Conservation (phyloP, 345 rosid genomes). For the Camelina neglecta region DNA sequence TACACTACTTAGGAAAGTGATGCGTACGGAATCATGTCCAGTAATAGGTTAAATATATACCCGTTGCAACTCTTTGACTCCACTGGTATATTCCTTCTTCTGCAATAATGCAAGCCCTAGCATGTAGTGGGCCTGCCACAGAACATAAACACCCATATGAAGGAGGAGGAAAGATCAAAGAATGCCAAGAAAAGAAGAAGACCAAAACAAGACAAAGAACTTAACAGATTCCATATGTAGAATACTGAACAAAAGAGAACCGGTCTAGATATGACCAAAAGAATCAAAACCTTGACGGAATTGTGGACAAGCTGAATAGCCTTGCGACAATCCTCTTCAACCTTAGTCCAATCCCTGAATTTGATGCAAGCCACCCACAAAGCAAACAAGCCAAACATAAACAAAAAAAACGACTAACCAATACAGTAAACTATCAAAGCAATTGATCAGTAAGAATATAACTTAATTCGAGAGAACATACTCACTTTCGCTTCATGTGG, state of each 20-base stretch:
- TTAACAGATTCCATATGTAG: background rate
- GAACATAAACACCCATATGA: constrained; percentile 16
- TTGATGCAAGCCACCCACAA: constrained; percentile 23
- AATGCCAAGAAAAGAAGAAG: background rate
- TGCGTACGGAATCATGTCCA: background rate
- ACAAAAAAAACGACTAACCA: background rate
- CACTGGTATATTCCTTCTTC: constrained; percentile 55
- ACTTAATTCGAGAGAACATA: constrained; percentile 13
- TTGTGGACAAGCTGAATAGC: constrained; percentile 74
- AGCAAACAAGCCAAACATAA: constrained; percentile 13
- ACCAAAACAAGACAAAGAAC: constrained; percentile 17
- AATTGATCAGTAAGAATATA: background rate
- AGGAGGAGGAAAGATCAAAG: background rate
- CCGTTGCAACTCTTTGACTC: constrained; percentile 74
- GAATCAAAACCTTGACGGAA: constrained; percentile 65
- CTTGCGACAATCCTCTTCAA: constrained; percentile 77
- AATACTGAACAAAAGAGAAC: constrained; percentile 6
- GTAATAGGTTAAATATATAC: constrained; percentile 44
- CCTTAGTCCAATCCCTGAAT: constrained; percentile 79
- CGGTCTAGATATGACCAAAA: background rate
- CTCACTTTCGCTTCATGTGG: constrained; percentile 88
- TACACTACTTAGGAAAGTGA: constrained; percentile 12
- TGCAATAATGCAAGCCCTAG: constrained; percentile 80
- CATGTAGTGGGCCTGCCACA: constrained; percentile 81
- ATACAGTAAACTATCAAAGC: background rate